phyloP scores from a whole-genome alignment of 495 filamentous ascomycete genomes.

The Penicillium cataractarum region DNA sequence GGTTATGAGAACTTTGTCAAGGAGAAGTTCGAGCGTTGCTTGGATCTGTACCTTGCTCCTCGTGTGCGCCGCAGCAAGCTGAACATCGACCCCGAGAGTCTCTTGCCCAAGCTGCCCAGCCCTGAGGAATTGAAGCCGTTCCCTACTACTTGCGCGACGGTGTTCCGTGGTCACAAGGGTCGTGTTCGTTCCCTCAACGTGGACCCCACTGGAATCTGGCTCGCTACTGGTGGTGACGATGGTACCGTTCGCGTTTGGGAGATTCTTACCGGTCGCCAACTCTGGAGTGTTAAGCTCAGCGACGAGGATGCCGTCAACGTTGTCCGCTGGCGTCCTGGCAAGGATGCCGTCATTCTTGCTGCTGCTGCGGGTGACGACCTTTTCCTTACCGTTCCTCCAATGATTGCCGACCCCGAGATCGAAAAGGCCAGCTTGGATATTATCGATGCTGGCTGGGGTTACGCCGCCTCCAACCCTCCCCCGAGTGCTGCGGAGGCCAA shows the following conservation, averaged over 20 bases:
- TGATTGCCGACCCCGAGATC: constrained; percentile 69
- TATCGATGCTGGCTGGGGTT: constrained; percentile 86
- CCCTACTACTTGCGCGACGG: constrained; percentile 80
- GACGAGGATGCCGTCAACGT: constrained; percentile 82
- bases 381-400: constrained; percentile 78
- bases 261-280: constrained; percentile 79
- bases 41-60: constrained; percentile 95
- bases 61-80: constrained; percentile 89
- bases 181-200: constrained; percentile 81
- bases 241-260: constrained; percentile 93
- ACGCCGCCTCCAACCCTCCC: constrained; percentile 70
- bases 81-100: constrained; percentile 92
- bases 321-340: constrained; percentile 87
- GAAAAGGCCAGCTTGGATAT: constrained; percentile 74
- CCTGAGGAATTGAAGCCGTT: constrained; percentile 93
- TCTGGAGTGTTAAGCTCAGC: constrained; percentile 81
- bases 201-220: constrained; percentile 73
- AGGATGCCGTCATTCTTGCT: constrained; percentile 78
- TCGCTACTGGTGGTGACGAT: constrained; percentile 93
- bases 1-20: constrained; percentile 91
- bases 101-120: constrained; percentile 92
- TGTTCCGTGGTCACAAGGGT: constrained; percentile 87
- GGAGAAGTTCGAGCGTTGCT: constrained; percentile 91
- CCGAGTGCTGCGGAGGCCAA: constrained; percentile 58
- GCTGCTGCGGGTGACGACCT: constrained; percentile 84